A percentile compares a stretch with the other conserved stretches of the same genome.
phyloP scores from a whole-genome alignment of 2,329 filamentous ascomycete species.

The Penicillium brasilianum region DNA sequence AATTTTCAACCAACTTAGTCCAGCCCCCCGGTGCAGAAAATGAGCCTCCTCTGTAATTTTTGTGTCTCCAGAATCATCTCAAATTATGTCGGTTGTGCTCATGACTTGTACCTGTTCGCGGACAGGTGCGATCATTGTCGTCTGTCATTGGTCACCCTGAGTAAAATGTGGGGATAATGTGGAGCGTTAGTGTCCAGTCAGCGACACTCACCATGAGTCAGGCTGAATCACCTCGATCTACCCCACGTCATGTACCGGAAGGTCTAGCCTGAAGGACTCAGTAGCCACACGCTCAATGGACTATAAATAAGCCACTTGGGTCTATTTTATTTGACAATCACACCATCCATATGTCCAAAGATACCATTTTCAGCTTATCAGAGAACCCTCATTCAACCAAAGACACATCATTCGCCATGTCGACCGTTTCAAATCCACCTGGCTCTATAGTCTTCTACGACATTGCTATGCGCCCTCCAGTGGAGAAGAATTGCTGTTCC shows the following conservation, averaged over 20 bases:
- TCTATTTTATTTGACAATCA: neutral
- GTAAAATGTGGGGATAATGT: neutral
- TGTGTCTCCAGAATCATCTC: neutral
- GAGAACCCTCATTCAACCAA: neutral
- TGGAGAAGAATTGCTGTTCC: slow-evolving; percentile 40
- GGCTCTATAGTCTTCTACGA: slow-evolving; percentile 2
- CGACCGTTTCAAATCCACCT: neutral
- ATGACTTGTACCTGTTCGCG: neutral
- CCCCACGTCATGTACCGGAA: neutral
- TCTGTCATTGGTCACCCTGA: neutral
- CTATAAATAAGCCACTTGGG: neutral
- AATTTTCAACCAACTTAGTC: too few relatives aligned
- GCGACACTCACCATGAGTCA: neutral
- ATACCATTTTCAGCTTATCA: neutral
- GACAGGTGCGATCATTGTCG: neutral
- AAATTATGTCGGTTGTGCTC: neutral
- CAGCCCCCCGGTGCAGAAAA: too few relatives aligned
- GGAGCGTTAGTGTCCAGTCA: neutral
- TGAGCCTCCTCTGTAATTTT: too few relatives aligned
- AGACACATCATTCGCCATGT: neutral
- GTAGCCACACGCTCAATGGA: neutral
- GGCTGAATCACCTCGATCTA: neutral
- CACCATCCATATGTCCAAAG: neutral
- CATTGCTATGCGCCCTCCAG: slow-evolving; percentile 41
- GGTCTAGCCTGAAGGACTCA: neutral